Percentiles rank a stretch among this genome's conserved stretches.
Evolutionary conservation across 2,329 filamentous ascomycete species (phyloP).

Genomic region (Diplodia scrobiculata): DNA sequence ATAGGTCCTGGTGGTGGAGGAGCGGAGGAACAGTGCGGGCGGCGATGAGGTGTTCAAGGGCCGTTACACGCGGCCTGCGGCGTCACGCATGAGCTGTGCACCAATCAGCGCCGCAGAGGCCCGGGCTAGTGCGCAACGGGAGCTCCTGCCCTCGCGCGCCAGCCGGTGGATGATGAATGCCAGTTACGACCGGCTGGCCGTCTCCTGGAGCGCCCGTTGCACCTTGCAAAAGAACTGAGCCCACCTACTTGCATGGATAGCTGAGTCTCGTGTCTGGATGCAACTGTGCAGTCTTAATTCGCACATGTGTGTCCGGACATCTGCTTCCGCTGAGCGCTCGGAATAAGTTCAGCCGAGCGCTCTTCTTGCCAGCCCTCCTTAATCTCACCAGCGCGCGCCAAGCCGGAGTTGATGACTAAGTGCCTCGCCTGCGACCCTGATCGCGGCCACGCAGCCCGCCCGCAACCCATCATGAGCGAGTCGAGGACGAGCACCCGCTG

Average conservation of each 20-base stretch:
- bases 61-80: too few relatives aligned
- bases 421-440: not conserved
- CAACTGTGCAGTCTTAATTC: too few relatives aligned
- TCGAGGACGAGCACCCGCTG: too few relatives aligned
- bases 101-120: not conserved
- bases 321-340: too few relatives aligned
- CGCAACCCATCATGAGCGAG: not conserved
- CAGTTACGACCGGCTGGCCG: not conserved
- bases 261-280: too few relatives aligned
- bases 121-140: constrained; percentile 15
- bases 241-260: too few relatives aligned
- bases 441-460: not conserved
- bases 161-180: constrained; percentile 23
- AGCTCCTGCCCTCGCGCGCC: constrained; percentile 7
- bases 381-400: constrained; percentile 11
- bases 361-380: constrained; percentile 21
- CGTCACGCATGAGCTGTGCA: not conserved
- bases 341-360: not conserved
- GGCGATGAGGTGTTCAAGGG: constrained; percentile 29
- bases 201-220: too few relatives aligned
- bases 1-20: constrained; percentile 17
- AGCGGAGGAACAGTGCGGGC: constrained; percentile 23
- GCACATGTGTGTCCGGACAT: too few relatives aligned
- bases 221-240: too few relatives aligned
- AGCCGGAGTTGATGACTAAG: constrained; percentile 1